These are phyloP conservation scores for Plectosphaerella cucumerina DNA, from an alignment of 2,329 filamentous ascomycete genomes.

Conservation along the genomic window DNA sequence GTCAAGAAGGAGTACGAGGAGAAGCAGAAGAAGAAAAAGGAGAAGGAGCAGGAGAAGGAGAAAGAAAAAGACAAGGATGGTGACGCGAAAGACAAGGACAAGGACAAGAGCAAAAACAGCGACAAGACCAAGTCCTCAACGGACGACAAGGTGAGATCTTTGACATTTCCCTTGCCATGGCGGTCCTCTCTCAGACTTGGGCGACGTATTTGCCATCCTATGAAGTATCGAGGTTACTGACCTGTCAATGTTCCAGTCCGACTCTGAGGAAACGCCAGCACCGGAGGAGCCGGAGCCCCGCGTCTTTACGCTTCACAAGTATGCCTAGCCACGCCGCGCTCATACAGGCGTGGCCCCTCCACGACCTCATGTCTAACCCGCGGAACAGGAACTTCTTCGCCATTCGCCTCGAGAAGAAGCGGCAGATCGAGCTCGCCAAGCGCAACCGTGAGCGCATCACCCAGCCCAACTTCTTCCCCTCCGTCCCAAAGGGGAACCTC, in stretches of 20 bases:
- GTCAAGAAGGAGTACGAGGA: slow-evolving; percentile 77
- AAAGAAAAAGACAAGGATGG: slow-evolving; percentile 45
- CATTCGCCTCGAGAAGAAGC: slow-evolving; percentile 74
- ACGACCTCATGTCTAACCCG: background rate
- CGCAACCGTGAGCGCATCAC: slow-evolving; percentile 76
- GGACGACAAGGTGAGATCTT: slow-evolving; percentile 15
- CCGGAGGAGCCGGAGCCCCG: slow-evolving; percentile 68
- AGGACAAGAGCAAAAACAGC: slow-evolving; percentile 33
- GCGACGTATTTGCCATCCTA: too few relatives aligned
- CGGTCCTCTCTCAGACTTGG: too few relatives aligned
- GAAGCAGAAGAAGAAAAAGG: slow-evolving; percentile 62
- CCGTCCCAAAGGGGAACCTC: slow-evolving; percentile 65
- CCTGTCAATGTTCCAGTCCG: slow-evolving; percentile 26
- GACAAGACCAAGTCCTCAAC: slow-evolving; percentile 26
- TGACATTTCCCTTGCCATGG: too few relatives aligned
- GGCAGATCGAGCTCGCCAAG: slow-evolving; percentile 73
- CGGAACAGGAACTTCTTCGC: slow-evolving; percentile 72
- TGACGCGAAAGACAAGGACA: slow-evolving; percentile 38
- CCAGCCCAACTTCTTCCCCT: slow-evolving; percentile 78
- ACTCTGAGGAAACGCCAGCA: slow-evolving; percentile 26
- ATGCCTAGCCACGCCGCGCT: background rate
- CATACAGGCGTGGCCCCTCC: too few relatives aligned
- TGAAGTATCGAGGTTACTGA: too few relatives aligned
- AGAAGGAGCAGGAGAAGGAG: slow-evolving; percentile 59
- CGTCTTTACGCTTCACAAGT: slow-evolving; percentile 57